Conservation (phyloP, 2,329 filamentous ascomycete species). For the Pezicula radicicola region DNA sequence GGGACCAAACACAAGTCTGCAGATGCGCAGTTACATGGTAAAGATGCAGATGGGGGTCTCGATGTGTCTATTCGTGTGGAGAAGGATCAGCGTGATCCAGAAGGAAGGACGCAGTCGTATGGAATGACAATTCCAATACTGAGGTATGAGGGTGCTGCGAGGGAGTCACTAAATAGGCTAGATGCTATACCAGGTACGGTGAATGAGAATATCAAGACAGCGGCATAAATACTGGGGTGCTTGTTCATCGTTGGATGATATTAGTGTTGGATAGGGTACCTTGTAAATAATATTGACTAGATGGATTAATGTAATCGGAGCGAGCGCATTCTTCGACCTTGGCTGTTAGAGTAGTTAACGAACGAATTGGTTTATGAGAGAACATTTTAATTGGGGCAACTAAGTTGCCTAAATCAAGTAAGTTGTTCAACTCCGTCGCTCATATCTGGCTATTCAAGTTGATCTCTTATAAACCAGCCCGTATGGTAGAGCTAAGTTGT, state of each 20-base stretch:
- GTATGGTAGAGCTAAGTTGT: no score
- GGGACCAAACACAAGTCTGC: constrained; percentile 78
- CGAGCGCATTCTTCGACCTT: no score
- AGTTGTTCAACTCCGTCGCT: no score
- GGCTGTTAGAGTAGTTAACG: no score
- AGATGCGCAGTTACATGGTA: constrained; percentile 47
- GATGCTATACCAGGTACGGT: constrained; percentile 7
- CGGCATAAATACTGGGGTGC: not conserved
- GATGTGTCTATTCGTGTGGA: constrained; percentile 87
- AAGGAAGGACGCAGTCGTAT: constrained; percentile 79
- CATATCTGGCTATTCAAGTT: no score
- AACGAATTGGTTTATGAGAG: no score
- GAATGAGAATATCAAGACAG: not conserved
- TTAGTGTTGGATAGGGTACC: not conserved
- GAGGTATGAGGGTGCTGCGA: constrained; percentile 16
- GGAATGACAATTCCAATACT: constrained; percentile 73
- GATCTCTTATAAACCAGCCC: no score
- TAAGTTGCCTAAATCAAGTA: no score
- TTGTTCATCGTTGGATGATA: not conserved
- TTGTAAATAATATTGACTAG: no score
- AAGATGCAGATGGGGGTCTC: constrained; percentile 57
- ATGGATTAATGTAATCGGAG: no score
- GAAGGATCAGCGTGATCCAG: constrained; percentile 75
- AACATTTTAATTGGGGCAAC: no score
- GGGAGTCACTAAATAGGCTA: constrained; percentile 13